phyloP scores from a whole-genome alignment of 176 grass and related monocot species.

The Canna indica region DNA sequence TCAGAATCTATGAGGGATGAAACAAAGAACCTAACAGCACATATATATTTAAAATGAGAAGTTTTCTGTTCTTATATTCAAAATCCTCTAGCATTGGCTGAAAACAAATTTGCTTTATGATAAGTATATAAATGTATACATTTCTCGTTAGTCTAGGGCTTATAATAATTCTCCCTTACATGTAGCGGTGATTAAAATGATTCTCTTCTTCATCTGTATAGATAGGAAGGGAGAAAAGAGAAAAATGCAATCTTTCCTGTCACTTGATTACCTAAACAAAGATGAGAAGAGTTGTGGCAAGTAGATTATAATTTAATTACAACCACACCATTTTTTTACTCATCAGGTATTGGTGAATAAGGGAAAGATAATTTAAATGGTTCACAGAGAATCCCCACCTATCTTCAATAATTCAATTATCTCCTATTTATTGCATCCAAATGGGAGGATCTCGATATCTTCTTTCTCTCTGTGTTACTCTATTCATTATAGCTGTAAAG shows the following conservation, averaged over 20 bases:
- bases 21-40: neutral
- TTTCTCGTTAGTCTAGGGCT: no score
- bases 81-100: no score
- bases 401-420: neutral
- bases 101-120: no score
- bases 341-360: neutral
- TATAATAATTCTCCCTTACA: no score
- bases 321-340: neutral
- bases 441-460: neutral
- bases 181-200: no score
- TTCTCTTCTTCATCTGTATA: neutral
- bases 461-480: neutral
- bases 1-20: neutral
- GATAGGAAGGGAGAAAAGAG: neutral
- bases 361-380: neutral
- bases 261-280: neutral
- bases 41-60: neutral
- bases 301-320: neutral
- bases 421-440: neutral
- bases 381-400: neutral
- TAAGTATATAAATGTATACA: neutral
- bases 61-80: neutral
- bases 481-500: neutral
- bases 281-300: neutral
- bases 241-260: neutral